Base-by-base conservation (phyloP, 495 filamentous ascomycete species). In the Daldinia decipiens region DNA sequence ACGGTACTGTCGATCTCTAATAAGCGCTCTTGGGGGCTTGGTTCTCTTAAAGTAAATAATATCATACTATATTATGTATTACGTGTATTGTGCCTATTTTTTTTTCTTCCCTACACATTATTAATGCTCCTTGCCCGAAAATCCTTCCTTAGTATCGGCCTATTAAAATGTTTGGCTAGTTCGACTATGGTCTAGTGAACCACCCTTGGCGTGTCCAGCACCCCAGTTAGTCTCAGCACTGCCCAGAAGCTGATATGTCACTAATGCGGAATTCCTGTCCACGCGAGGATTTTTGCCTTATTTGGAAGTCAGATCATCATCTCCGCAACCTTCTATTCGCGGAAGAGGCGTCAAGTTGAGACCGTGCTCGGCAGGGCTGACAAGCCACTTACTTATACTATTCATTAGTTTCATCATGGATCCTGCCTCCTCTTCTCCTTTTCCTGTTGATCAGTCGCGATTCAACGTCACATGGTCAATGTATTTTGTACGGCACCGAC, bases 331-430 rank as follows among this genome's bases (percentile, higher is more conserved):
- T 68, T 57, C 60, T 15, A 72, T 72, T 68, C 65, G 70, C 29
- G 31, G 19, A 56, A 19, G 13, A 51, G 31, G 51, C 62, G 59
- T 40, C 19, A 36, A 26, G 21, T 11, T 53, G 15, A 61, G 57
- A 70, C 57, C 13, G 53, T 45, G 53, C 60, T 26, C 32, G 32
- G 59, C 52, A 65, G 61, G 65, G 65, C 70, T 63, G 64, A 59
- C 34, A 59, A 53, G 38, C 57, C 53, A 39, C 63, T 72, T 59
- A 59, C 47, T 24, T 47, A 19, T 47, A 43, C 60, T 55, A 45
- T 40, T 54, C 3, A 36, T 6, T 24, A 15, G 65, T 72, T 72
- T 72, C 70, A 72, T 47, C 59, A 19, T 6, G 40, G 57, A 68
- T 73, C 61, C 27, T 55, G 45, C 53, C 29, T 61, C 45, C 32